These are phyloP conservation scores for Fraxinus platypoda DNA, from an alignment of 305 asterid genomes.

Conservation along the genomic window DNA sequence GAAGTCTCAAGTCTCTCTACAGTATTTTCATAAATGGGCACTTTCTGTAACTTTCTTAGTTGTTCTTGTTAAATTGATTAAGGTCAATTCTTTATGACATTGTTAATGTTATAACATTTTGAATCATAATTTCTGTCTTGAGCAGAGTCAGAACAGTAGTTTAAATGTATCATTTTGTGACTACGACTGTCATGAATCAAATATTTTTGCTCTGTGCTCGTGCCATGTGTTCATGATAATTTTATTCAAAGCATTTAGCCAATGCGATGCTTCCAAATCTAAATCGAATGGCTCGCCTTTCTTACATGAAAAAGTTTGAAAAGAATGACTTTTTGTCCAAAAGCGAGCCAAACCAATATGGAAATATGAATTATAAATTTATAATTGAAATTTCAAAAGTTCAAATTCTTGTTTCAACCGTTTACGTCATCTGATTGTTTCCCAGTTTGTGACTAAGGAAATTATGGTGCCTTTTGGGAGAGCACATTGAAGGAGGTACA, in stretches of 20 bases:
- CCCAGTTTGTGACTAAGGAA: constrained; percentile 28
- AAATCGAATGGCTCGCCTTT: constrained; percentile 30
- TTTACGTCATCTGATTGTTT: constrained; percentile 23
- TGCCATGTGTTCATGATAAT: background rate
- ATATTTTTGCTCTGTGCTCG: constrained; percentile 4
- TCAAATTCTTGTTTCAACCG: constrained; percentile 26
- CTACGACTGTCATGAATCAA: background rate
- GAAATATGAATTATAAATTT: constrained; percentile 14
- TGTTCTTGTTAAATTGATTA: constrained; percentile 6
- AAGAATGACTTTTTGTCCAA: constrained; percentile 31
- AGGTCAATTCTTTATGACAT: constrained; percentile 16
- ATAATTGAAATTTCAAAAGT: constrained; percentile 27
- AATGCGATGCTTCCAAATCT: constrained; percentile 6
- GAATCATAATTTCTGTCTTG: background rate
- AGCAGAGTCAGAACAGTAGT: constrained; percentile 7
- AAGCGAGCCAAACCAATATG: constrained; percentile 17
- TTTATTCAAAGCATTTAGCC: background rate
- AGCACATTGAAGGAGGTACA: constrained; percentile 20
- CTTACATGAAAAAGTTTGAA: constrained; percentile 29
- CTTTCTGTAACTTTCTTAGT: constrained; percentile 18
- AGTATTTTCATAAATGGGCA: constrained; percentile 22
- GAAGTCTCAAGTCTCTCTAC: constrained; percentile 19
- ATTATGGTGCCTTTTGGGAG: constrained; percentile 11
- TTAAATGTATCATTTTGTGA: background rate
- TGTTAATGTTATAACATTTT: background rate